phyloP scores from a whole-genome alignment of 2,329 filamentous ascomycete species.

The Aspergillus pseudoterreus region DNA sequence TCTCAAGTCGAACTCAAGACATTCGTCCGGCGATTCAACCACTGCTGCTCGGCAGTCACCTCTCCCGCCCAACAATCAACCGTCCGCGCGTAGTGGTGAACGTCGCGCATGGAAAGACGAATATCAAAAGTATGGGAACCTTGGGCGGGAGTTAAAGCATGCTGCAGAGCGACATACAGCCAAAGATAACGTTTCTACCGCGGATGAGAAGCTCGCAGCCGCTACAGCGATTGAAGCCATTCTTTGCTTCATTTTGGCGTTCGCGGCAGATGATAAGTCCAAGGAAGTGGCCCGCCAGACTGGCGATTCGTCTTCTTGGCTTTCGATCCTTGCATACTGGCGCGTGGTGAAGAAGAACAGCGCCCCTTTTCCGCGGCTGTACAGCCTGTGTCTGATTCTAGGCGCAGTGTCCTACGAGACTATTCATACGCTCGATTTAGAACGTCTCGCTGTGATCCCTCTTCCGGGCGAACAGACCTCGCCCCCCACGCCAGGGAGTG shows the following conservation, averaged over 20 bases:
- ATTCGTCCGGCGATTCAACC: slow-evolving; percentile 22
- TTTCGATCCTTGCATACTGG: slow-evolving; percentile 47
- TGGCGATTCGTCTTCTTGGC: slow-evolving; percentile 43
- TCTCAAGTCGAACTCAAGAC: slow-evolving; percentile 24
- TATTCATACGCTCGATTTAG: slow-evolving; percentile 43
- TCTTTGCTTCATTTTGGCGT: slow-evolving; percentile 47
- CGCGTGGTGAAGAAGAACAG: slow-evolving; percentile 41
- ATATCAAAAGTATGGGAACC: slow-evolving; percentile 38
- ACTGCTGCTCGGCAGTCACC: slow-evolving; percentile 26
- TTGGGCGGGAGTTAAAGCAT: slow-evolving; percentile 47
- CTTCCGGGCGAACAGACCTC: slow-evolving; percentile 37
- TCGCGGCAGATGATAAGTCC: slow-evolving; percentile 40
- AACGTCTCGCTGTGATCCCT: slow-evolving; percentile 40
- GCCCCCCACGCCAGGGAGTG: slow-evolving; percentile 43
- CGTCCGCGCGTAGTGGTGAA: slow-evolving; percentile 29
- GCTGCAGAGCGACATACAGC: slow-evolving; percentile 36
- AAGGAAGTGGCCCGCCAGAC: slow-evolving; percentile 35
- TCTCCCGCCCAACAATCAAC: slow-evolving; percentile 20
- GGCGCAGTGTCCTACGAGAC: slow-evolving; percentile 46
- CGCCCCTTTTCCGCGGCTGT: slow-evolving; percentile 36
- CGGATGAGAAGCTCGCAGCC: slow-evolving; percentile 36
- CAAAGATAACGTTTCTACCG: slow-evolving; percentile 25
- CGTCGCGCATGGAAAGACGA: slow-evolving; percentile 42
- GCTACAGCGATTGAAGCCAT: slow-evolving; percentile 43
- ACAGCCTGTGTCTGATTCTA: slow-evolving; percentile 44